Evolutionary conservation across 2,329 filamentous ascomycete species (phyloP).

Genomic region (Diplodia seriata): DNA sequence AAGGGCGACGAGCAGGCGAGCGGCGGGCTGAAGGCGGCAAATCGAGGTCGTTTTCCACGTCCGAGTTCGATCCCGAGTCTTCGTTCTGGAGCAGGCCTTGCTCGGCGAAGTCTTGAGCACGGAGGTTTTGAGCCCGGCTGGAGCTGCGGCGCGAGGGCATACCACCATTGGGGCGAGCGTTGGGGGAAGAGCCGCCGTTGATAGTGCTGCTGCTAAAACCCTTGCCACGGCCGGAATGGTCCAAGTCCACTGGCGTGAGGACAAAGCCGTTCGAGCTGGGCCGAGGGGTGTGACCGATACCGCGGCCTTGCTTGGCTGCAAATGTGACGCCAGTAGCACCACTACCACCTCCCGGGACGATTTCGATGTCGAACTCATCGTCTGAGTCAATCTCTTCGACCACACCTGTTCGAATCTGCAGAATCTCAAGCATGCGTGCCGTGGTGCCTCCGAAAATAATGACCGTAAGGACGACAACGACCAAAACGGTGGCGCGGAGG

Average conservation of each 20-base stretch:
- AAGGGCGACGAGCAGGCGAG: constrained; percentile 50
- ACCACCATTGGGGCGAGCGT: constrained; percentile 46
- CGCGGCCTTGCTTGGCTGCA: constrained; percentile 78
- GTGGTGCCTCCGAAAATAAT: constrained; percentile 99
- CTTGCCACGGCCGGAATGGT: constrained; percentile 51
- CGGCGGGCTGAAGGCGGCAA: constrained; percentile 63
- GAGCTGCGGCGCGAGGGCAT: constrained; percentile 61
- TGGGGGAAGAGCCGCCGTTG: constrained; percentile 49
- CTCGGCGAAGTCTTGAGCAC: constrained; percentile 56
- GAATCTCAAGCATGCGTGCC: constrained; percentile 94
- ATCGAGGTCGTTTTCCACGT: constrained; percentile 62
- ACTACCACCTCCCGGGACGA: constrained; percentile 67
- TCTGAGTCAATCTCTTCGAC: constrained; percentile 97
- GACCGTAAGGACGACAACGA: constrained; percentile 95
- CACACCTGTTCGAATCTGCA: constrained; percentile 94
- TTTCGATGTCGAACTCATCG: constrained; percentile 97
- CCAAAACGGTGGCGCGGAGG: constrained; percentile 91
- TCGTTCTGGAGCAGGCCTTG: constrained; percentile 62
- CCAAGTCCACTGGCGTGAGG: constrained; percentile 56
- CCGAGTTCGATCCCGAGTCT: constrained; percentile 56
- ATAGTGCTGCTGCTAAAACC: constrained; percentile 65
- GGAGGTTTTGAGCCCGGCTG: constrained; percentile 50
- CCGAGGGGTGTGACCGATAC: constrained; percentile 78
- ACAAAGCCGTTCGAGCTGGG: constrained; percentile 61
- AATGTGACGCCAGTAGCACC: constrained; percentile 60